Evolutionary conservation across 2,329 filamentous ascomycete species (phyloP).

Genomic region (Zarea fungicola): DNA sequence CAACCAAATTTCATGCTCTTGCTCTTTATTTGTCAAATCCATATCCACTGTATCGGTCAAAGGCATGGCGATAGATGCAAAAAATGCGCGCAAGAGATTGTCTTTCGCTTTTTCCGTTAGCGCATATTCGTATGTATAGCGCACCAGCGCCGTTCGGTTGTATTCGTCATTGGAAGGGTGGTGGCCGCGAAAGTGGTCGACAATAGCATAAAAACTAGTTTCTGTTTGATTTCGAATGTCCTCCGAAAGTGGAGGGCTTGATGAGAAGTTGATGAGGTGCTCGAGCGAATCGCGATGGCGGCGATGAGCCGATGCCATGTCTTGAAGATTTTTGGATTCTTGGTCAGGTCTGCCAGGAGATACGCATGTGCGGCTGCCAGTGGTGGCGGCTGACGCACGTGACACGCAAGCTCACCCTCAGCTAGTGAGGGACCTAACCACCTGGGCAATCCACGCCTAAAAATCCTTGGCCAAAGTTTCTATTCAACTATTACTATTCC

Average conservation of each 20-base stretch:
- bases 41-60: neutral
- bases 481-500: too few species aligned
- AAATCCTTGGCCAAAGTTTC: too few species aligned
- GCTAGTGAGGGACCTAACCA: too few species aligned
- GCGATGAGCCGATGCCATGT: slow-evolving; percentile 34
- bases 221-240: neutral
- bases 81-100: slow-evolving; percentile 12
- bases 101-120: slow-evolving; percentile 7
- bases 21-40: neutral
- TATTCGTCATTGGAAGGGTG: neutral
- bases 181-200: neutral
- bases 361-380: too few species aligned
- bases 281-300: slow-evolving; percentile 2
- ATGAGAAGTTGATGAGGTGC: neutral
- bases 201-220: neutral
- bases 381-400: too few species aligned
- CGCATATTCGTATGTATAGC: slow-evolving; percentile 6
- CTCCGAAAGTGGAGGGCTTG: neutral
- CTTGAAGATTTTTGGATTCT: neutral
- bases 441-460: too few species aligned
- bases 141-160: slow-evolving; percentile 4
- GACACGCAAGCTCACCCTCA: too few species aligned
- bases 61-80: neutral
- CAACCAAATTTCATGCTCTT: neutral
- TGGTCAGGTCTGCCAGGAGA: neutral